Evolutionary conservation across 169 alveolate genomes (phyloP).

Genomic region (Pseudocohnilembus persalinus): DNA sequence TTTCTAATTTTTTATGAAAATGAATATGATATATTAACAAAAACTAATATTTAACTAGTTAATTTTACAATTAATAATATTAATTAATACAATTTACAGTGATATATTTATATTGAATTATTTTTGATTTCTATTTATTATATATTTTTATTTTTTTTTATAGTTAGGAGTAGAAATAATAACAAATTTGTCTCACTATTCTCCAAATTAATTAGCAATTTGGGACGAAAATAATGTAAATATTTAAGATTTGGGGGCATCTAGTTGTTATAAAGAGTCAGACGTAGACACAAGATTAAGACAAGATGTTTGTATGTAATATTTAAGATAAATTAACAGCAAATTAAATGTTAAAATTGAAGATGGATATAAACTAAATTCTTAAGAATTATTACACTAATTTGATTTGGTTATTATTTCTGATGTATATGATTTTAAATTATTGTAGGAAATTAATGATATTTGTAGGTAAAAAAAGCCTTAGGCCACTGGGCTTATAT

Average conservation of each 20-base stretch:
- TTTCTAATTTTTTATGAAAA: no score
- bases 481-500: neutral
- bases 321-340: neutral
- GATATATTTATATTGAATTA: no score
- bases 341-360: neutral
- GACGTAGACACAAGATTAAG: neutral
- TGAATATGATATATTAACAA: no score
- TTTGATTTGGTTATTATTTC: neutral
- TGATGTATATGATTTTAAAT: neutral
- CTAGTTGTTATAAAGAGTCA: neutral
- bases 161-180: neutral
- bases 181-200: neutral
- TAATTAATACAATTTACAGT: no score
- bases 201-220: neutral
- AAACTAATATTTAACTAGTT: no score
- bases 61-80: no score
- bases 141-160: no score
- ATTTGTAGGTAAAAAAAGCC: neutral
- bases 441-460: neutral
- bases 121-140: no score
- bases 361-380: neutral
- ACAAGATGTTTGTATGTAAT: neutral
- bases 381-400: neutral
- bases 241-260: neutral
- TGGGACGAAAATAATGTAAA: neutral